These are phyloP conservation scores for Hanseniaspora clermontiae DNA, from an alignment of 805 yeast species.

Conservation along the genomic window DNA sequence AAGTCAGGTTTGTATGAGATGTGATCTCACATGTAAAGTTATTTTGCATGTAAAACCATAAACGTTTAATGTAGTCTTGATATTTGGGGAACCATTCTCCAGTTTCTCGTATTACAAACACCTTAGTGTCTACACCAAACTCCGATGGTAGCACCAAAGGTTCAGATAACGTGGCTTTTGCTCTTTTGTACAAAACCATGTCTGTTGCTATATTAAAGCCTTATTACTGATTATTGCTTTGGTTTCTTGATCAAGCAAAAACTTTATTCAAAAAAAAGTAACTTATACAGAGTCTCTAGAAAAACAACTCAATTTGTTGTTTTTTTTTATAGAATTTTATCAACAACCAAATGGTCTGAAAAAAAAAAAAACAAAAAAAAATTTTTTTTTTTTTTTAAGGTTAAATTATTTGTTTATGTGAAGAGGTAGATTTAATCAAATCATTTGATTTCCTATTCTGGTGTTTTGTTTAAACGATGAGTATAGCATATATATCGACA, in stretches of 20 bases:
- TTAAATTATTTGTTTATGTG: neutral
- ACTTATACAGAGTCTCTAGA: no score
- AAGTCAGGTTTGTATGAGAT: conserved; percentile 83
- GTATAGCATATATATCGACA: no score
- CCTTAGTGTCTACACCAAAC: conserved; percentile 37
- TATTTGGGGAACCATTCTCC: conserved; percentile 77
- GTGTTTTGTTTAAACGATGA: neutral
- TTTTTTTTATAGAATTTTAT: no score
- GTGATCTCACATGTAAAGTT: conserved; percentile 93
- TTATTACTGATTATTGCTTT: neutral
- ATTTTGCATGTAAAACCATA: conserved; percentile 59
- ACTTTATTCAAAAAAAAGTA: no score
- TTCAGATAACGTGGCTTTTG: conserved; percentile 47
- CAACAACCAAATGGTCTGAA: neutral
- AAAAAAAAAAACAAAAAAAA: neutral
- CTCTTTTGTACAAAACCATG: conserved; percentile 66
- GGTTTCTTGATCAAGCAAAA: no score
- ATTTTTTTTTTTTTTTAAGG: neutral
- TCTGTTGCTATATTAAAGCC: neutral
- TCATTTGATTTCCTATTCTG: neutral
- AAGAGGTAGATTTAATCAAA: conserved; percentile 1
- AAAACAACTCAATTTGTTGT: no score
- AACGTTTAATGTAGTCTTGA: conserved; percentile 56
- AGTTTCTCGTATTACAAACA: conserved; percentile 74
- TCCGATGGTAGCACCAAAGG: conserved; percentile 49